Evolutionary conservation across 352 stramenopile species (phyloP), one percentile per base, ranked within the genome.

Genomic region (Phytophthora pinifolia): DNA sequence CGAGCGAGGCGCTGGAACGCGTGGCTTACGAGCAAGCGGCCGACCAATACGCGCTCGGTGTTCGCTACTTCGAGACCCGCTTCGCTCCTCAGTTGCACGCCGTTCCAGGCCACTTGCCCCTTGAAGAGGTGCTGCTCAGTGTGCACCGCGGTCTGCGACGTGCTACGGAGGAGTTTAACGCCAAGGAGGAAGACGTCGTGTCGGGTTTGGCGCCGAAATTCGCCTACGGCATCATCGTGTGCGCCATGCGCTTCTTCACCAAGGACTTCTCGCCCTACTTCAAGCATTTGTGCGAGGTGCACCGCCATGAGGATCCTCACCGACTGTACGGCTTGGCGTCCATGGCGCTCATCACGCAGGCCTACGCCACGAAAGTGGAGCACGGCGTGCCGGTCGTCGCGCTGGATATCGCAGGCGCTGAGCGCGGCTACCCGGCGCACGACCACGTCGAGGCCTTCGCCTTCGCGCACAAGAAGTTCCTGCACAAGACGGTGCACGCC

Each of bases 401-500:
- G 10, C 60, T 96, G n/a, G 86, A 96, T 54, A 86, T 96, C 48
- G 86, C 87, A 1, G 87, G 87, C 8, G 76, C 83, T 0, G 86
- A 96, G 65, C 69, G 73, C 17, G 86, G 86, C 1, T 96, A 86
- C 66, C 86, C 83, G 0, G 87, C 87, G 2, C 71, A 80, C 32
- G 84, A 94, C 54, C 86, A 96, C 44, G 66, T 78, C 14, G 83
- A 91, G 29, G 87, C 87, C 4, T 96, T 92, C 47, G 74, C 72
- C 14, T 89, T 94, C 54, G 87, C 86, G 31, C 86, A 92, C 69
- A 88, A 88, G 63, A 93, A 93, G 46, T 93, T 96, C 42, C 51
- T 96, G 67, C 77, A 94, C 67, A 94, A 89, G 66, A 96, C 87
- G 8, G 87, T 96, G 41, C 86, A 96, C 57, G 86, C 87, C 2